Evolutionary conservation across 345 rosid genomes (phyloP).

Genomic region (Dimocarpus longan): DNA sequence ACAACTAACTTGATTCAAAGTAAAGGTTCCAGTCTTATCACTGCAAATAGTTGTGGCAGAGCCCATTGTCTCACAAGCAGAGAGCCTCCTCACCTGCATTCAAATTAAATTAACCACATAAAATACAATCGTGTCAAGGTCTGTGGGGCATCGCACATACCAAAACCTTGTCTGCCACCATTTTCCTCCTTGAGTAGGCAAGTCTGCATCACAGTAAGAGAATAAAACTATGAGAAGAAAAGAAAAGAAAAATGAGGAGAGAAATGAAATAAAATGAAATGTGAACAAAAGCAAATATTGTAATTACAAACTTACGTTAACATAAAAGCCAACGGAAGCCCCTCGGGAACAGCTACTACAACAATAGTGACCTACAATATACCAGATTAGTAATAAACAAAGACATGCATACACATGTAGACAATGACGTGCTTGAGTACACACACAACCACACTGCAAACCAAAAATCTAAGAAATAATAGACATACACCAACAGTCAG

Average conservation of each 20-base stretch:
- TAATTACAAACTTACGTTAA: slow-evolving; percentile 66
- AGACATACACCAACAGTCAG: slow-evolving; percentile 87
- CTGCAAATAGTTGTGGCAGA: slow-evolving; percentile 97
- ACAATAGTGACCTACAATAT: slow-evolving; percentile 84
- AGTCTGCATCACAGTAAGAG: slow-evolving; percentile 49
- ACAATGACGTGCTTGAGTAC: background rate
- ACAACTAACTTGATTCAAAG: slow-evolving; percentile 67
- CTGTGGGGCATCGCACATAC: slow-evolving; percentile 41
- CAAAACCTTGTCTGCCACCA: slow-evolving; percentile 99
- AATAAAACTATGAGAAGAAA: background rate
- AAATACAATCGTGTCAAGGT: background rate
- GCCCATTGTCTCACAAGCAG: slow-evolving; percentile 99
- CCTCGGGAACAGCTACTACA: slow-evolving; percentile 98
- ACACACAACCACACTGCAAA: background rate
- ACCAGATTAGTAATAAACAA: slow-evolving; percentile 15
- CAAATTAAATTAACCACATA: slow-evolving; percentile 16
- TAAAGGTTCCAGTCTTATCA: slow-evolving; percentile 96
- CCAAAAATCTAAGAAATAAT: slow-evolving; percentile 7
- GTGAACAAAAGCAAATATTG: background rate
- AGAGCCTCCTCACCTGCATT: slow-evolving; percentile 90
- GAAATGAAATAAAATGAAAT: background rate
- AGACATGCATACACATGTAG: background rate
- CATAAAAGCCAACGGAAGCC: slow-evolving; percentile 97
- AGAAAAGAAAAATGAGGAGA: background rate
- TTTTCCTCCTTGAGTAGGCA: slow-evolving; percentile 97